Evolutionary conservation across 495 filamentous ascomycete species (phyloP).

Genomic region (Aspergillus saccharolyticus): DNA sequence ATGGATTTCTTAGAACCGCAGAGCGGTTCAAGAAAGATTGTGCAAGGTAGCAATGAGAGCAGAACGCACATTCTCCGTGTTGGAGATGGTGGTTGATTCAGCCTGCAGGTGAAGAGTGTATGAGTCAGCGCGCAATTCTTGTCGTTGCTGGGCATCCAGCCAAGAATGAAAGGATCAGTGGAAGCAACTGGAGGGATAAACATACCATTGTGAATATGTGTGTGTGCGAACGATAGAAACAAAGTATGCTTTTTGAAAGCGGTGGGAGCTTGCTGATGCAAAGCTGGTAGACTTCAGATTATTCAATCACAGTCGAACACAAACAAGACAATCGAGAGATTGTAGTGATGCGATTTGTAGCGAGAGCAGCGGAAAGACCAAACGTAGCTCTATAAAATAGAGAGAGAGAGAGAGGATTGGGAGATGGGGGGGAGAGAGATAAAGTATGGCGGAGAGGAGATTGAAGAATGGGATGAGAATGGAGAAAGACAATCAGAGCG

Average conservation of each 20-base stretch:
- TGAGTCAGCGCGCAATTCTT: conserved; percentile 5
- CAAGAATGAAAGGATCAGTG: not conserved
- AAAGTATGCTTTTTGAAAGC: conserved; percentile 18
- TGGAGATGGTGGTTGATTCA: conserved; percentile 57
- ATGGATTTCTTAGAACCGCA: conserved; percentile 33
- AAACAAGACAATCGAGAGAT: conserved; percentile 13
- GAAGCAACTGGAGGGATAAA: conserved; percentile 11
- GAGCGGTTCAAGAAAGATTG: conserved; percentile 33
- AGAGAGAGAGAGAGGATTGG: conserved; percentile 8
- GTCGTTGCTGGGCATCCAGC: not conserved
- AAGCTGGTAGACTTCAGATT: conserved; percentile 6
- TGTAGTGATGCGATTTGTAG: conserved; percentile 7
- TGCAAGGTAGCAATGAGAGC: conserved; percentile 21
- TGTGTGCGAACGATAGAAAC: conserved; percentile 15
- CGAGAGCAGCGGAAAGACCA: conserved; percentile 9
- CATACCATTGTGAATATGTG: conserved; percentile 16
- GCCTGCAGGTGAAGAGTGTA: conserved; percentile 30
- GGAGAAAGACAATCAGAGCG: conserved; percentile 17
- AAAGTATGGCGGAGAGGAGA: not conserved
- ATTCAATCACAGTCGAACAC: conserved; percentile 1
- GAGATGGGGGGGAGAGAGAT: conserved; percentile 12
- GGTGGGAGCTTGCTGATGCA: conserved; percentile 1
- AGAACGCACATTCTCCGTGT: conserved; percentile 63
- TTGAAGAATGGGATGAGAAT: not conserved
- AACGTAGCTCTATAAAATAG: conserved; percentile 1